Conservation (phyloP, 495 filamentous ascomycete species). For the Schizothecium vesticola region DNA sequence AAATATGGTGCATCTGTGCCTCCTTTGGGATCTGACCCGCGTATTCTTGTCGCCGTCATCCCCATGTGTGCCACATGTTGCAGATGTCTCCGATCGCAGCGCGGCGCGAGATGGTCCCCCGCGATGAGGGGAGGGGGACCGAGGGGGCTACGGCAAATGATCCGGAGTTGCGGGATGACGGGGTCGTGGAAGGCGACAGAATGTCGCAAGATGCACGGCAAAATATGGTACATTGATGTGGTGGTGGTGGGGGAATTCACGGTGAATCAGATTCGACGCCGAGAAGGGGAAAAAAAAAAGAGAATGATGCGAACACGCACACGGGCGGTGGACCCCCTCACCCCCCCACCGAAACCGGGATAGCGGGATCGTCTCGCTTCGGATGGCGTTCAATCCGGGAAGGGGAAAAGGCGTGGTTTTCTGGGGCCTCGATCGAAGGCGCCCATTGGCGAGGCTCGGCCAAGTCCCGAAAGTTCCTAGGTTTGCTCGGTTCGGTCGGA, state of each 20-base stretch:
- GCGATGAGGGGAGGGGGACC: not conserved
- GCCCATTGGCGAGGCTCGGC: not conserved
- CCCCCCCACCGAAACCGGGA: conserved; percentile 10
- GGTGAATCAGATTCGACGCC: not conserved
- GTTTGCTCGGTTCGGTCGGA: not conserved
- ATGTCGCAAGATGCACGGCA: not conserved
- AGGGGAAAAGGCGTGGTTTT: not conserved
- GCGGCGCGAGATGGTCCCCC: not conserved
- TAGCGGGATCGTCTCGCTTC: conserved; percentile 7
- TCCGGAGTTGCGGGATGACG: not conserved
- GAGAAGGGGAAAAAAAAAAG: not conserved
- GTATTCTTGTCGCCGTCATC: not conserved
- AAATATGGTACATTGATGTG: not conserved
- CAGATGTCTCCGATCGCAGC: not conserved
- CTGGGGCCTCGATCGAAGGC: not conserved
- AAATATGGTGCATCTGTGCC: not conserved
- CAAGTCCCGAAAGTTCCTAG: conserved; percentile 6
- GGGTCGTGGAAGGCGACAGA: not conserved
- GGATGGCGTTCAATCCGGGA: conserved; percentile 14
- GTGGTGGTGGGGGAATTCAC: not conserved
- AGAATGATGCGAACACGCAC: not conserved
- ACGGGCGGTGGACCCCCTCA: not conserved
- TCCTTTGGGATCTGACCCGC: not conserved
- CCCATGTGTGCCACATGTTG: not conserved
- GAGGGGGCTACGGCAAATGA: not conserved